Evolutionary conservation across 2,329 filamentous ascomycete species (phyloP).

Genomic region (Lachnellula occidentalis): DNA sequence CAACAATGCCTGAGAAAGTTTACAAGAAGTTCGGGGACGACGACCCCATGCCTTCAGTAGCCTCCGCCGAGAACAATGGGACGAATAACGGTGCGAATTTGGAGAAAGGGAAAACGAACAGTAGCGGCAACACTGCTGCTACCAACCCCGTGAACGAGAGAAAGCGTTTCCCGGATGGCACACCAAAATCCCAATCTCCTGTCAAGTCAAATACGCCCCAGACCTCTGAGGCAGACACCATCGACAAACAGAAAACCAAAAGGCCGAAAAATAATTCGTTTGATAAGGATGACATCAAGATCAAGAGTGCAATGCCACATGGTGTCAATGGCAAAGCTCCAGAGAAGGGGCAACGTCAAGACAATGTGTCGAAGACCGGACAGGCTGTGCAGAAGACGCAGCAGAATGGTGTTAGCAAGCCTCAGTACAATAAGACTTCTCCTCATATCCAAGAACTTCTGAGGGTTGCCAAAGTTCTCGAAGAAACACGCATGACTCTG

Average conservation of each 20-base stretch:
- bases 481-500: conserved; percentile 24
- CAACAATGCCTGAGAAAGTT: conserved; percentile 38
- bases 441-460: conserved; percentile 13
- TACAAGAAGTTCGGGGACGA: conserved; percentile 34
- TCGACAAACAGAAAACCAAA: conserved; percentile 21
- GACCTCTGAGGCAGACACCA: not conserved
- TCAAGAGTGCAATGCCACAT: not conserved
- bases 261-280: conserved; percentile 27
- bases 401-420: conserved; percentile 1
- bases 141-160: not conserved
- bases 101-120: not conserved
- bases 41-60: conserved; percentile 12
- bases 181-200: conserved; percentile 17
- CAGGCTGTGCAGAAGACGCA: not conserved
- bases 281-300: not conserved
- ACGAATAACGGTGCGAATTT: not conserved
- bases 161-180: conserved; percentile 21
- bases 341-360: not conserved
- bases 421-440: not conserved
- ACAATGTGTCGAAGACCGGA: not conserved
- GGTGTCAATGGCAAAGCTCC: not conserved
- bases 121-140: not conserved
- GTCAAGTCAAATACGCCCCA: not conserved
- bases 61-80: not conserved
- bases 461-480: conserved; percentile 17